These are phyloP conservation scores for Gardenia jasminoides DNA, from an alignment of 257 asterid species.

Conservation along the genomic window DNA sequence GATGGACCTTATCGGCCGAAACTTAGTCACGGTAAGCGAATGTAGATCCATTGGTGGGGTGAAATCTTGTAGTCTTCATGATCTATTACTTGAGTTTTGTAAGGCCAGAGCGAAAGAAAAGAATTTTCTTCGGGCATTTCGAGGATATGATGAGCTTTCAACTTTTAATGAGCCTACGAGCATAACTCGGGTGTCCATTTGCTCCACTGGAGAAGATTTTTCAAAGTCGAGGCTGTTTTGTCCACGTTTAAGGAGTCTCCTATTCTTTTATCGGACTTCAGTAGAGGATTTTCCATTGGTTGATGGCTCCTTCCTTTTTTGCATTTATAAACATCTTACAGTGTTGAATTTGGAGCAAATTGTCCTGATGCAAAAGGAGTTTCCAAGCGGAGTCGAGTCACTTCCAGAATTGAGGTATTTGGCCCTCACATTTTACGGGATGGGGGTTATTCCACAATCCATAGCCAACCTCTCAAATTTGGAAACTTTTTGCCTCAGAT, in stretches of 20 bases:
- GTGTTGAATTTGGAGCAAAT: constrained; percentile 1
- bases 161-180: too few species aligned
- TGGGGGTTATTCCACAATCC: background rate
- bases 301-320: too few species aligned
- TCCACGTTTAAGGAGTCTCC: background rate
- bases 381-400: background rate
- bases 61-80: background rate
- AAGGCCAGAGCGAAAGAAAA: background rate
- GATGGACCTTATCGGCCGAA: background rate
- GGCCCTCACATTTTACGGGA: background rate
- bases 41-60: background rate
- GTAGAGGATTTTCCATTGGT: background rate
- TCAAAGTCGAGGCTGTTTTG: background rate
- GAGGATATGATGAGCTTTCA: background rate
- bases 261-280: background rate
- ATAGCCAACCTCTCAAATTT: background rate
- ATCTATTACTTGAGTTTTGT: background rate
- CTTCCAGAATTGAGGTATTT: constrained; percentile 4
- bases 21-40: background rate
- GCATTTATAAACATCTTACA: background rate
- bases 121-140: background rate
- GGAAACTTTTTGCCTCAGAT: background rate
- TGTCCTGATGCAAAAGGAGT: background rate
- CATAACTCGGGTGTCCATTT: background rate
- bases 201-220: too few species aligned